A percentile compares a stretch with the other conserved stretches of the same genome.
phyloP scores from a whole-genome alignment of 495 filamentous ascomycete genomes.

The Xylaria longipes region DNA sequence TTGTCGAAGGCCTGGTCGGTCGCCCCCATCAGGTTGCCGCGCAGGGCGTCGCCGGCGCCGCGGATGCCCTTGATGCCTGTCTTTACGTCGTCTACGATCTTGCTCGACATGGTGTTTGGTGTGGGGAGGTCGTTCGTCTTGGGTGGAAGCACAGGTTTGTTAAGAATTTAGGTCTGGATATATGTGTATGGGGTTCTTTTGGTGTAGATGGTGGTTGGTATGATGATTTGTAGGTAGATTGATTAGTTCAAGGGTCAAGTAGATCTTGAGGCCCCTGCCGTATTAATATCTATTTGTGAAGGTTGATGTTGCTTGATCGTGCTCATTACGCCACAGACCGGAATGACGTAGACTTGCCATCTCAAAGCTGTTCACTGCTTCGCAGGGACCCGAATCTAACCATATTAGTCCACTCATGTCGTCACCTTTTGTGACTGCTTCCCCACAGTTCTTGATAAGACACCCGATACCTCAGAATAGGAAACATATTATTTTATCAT shows the following conservation, averaged over 20 bases:
- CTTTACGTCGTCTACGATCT: conserved; percentile 37
- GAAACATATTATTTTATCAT: neutral
- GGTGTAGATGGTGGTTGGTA: neutral
- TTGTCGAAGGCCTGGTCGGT: conserved; percentile 36
- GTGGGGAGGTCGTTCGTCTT: neutral
- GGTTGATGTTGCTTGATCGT: neutral
- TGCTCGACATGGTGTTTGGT: conserved; percentile 30
- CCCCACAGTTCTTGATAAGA: neutral
- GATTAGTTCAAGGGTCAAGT: neutral
- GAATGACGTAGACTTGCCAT: conserved; percentile 21
- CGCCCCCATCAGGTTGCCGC: conserved; percentile 29
- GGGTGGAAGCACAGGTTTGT: neutral
- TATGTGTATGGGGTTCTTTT: neutral
- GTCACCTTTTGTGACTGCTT: neutral
- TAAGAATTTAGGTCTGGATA: neutral
- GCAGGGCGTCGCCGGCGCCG: conserved; percentile 35
- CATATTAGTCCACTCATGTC: neutral
- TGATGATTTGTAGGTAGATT: neutral
- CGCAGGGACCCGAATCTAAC: neutral
- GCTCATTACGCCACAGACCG: conserved; percentile 8
- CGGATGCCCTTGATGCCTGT: conserved; percentile 38
- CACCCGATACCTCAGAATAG: neutral
- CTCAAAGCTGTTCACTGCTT: conserved; percentile 6
- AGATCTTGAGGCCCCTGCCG: neutral
- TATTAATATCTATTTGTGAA: neutral